These are phyloP conservation scores for Podospora sp. DNA, from an alignment of 495 filamentous ascomycete genomes.

Conservation along the genomic window DNA sequence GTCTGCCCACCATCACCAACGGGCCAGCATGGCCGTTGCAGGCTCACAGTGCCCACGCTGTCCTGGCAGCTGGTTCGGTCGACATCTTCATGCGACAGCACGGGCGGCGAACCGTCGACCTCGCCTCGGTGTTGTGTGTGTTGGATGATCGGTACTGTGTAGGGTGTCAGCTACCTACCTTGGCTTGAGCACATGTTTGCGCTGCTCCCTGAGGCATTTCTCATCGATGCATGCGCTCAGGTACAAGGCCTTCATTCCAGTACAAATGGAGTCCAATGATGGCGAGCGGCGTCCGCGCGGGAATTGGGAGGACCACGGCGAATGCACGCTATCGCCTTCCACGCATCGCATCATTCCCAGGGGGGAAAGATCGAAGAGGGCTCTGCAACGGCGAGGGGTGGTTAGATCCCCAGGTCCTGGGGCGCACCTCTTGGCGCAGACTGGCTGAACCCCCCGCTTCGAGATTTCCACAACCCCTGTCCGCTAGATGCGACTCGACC, in stretches of 20 bases:
- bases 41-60: conserved; percentile 6
- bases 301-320: conserved; percentile 9
- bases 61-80: conserved; percentile 13
- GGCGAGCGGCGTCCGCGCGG: background rate
- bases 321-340: conserved; percentile 26
- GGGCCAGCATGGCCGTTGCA: conserved; percentile 2
- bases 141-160: too few species aligned
- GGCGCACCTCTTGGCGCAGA: conserved; percentile 11
- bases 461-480: conserved; percentile 28
- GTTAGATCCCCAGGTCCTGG: conserved; percentile 27
- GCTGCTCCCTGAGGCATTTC: background rate
- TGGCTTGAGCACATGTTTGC: background rate
- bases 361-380: conserved; percentile 17
- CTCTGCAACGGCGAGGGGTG: conserved; percentile 12
- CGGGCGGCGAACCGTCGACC: background rate
- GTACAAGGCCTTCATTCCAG: background rate
- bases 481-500: conserved; percentile 28
- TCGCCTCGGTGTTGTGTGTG: background rate
- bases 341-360: conserved; percentile 2
- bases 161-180: background rate
- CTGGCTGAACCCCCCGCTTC: conserved; percentile 31
- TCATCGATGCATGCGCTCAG: background rate
- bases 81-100: background rate
- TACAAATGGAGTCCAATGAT: background rate
- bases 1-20: background rate